Evolutionary conservation across 1,284 basidiomycete species (phyloP), one percentile per base, ranked within the genome.

Genomic region (Pyrrhoderma noxium): DNA sequence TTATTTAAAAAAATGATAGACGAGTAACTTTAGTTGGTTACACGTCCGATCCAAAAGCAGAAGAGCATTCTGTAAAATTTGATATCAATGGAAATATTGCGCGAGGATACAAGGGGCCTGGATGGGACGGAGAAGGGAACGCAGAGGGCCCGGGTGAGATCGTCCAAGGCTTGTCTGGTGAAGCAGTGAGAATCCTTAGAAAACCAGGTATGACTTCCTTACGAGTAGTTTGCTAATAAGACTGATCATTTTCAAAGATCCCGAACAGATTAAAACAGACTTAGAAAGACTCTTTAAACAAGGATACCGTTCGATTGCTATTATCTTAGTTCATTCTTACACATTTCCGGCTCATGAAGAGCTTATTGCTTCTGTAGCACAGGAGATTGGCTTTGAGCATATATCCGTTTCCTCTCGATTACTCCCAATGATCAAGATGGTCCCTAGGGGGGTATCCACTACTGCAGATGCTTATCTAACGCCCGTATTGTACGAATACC

Each of bases 401-500:
- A 80, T 98, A 58, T 95, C 92, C 3, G 80, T 92, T 58, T 95
- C 92, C 0, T 86, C 89, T 1, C 80, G 86, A 57, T 77, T 97
- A 7, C 79, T 93, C 50, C 89, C 95, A 2, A 94, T 95, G 91
- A 94, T 96, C 70, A 90, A 90, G 67, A 88, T 96, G 77, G 91
- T 97, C 3, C 87, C 93, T 0, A 85, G 95, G 3, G 95, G 93
- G 0, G 84, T 89, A 2, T 94, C 91, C 0, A 85, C 91, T 0
- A 96, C 93, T 0, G 95, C 93, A 0, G 95, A 99, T 61, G 96
- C 95, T 1, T 99, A 99, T 65, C 80, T 98, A 25, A 97, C 94
- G 0, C 95, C 94, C 1, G 88, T 96, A 44, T 69, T 97, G 34
- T 72, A 78, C 19, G 75, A 80, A 25, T 97, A 97, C 62, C 77